Percentiles rank a stretch among this genome's conserved stretches.
These are phyloP conservation scores for Penstemon newberryi DNA, from an alignment of 257 asterid genomes.

Conservation along the genomic window DNA sequence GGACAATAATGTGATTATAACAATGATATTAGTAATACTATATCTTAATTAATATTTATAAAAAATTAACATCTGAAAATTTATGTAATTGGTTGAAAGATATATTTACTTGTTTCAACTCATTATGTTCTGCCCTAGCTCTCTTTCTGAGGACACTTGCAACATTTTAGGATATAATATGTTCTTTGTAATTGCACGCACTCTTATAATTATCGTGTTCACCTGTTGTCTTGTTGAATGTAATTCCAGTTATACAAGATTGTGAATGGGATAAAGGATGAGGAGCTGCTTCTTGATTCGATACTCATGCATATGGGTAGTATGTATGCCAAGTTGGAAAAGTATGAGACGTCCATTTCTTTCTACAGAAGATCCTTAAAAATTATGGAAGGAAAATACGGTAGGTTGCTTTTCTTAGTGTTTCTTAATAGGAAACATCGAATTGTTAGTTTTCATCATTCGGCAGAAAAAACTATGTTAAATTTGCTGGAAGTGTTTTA, in stretches of 20 bases:
- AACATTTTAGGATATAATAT: slow-evolving; percentile 18
- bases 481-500: slow-evolving; percentile 23
- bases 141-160: not conserved
- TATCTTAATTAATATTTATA: too few species aligned
- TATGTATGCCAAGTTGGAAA: slow-evolving; percentile 63
- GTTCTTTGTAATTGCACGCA: slow-evolving; percentile 3
- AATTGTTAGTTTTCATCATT: slow-evolving; percentile 14
- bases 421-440: slow-evolving; percentile 5
- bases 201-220: slow-evolving; percentile 21
- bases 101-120: too few species aligned
- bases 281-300: slow-evolving; percentile 66
- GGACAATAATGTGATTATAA: too few species aligned
- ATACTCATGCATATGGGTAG: slow-evolving; percentile 88
- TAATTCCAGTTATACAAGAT: too few species aligned
- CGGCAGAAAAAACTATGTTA: slow-evolving; percentile 32
- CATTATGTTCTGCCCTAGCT: too few species aligned
- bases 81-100: too few species aligned
- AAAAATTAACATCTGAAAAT: too few species aligned
- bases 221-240: not conserved
- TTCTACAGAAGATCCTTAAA: slow-evolving; percentile 61
- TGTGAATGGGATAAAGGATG: too few species aligned
- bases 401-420: slow-evolving; percentile 39
- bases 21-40: too few species aligned
- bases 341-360: slow-evolving; percentile 49
- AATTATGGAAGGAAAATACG: slow-evolving; percentile 57